Percentiles rank a stretch among this genome's conserved stretches.
Evolutionary conservation across 345 rosid species (phyloP).

Genomic region (Eucalyptus decipiens): DNA sequence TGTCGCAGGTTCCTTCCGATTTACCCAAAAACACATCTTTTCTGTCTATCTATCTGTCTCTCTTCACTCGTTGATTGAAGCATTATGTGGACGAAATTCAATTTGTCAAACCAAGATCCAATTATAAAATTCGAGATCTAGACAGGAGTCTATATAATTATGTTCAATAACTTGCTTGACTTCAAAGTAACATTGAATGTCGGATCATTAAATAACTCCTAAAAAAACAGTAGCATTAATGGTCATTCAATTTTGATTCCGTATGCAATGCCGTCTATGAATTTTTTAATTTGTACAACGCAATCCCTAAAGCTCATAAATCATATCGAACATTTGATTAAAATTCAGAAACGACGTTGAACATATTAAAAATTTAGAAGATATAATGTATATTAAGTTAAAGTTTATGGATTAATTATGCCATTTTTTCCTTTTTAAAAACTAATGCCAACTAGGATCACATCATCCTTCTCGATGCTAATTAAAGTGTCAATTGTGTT

Average conservation of each 20-base stretch:
- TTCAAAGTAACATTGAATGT: neutral
- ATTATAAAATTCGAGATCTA: neutral
- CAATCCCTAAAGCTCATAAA: accelerated
- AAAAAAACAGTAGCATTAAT: accelerated
- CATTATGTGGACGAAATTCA: neutral
- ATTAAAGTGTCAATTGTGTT: neutral
- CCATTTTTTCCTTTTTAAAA: too few relatives aligned
- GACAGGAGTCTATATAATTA: accelerated
- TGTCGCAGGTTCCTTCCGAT: neutral
- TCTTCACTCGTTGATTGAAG: neutral
- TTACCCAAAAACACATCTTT: neutral
- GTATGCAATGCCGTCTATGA: accelerated
- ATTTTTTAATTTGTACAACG: accelerated
- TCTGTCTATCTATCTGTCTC: neutral
- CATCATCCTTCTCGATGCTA: neutral
- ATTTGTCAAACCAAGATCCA: neutral
- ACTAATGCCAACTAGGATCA: neutral
- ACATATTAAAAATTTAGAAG: accelerated
- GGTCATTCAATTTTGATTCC: accelerated
- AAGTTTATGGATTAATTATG: accelerated
- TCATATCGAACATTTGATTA: too few relatives aligned
- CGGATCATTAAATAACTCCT: neutral
- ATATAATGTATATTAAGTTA: accelerated
- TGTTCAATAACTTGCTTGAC: neutral
- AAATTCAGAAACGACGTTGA: accelerated